Conservation (phyloP, 179 eudicot genomes). For the Heliamphora pulchella region DNA sequence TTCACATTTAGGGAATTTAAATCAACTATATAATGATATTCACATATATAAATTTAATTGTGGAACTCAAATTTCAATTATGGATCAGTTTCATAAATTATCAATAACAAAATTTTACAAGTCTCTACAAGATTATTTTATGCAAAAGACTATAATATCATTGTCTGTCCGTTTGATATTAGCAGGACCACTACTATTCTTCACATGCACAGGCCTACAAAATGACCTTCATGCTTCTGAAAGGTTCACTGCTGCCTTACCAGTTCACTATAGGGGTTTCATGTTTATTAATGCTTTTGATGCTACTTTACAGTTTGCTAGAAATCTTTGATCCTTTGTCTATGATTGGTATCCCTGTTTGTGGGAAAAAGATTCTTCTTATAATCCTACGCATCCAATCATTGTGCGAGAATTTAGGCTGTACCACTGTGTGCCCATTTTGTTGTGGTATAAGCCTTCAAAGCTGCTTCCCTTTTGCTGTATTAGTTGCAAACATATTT, state of each 20-base stretch:
- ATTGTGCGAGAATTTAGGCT: not conserved
- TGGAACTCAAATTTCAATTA: too few relatives aligned
- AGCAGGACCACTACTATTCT: not conserved
- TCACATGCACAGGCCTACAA: not conserved
- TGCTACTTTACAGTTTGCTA: not conserved
- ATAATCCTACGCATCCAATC: not conserved
- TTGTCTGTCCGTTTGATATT: not conserved
- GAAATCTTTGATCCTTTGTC: not conserved
- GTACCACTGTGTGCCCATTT: not conserved
- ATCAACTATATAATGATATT: too few relatives aligned
- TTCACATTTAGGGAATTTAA: too few relatives aligned
- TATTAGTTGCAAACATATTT: not conserved
- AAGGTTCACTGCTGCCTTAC: not conserved
- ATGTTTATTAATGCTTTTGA: not conserved
- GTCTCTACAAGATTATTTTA: too few relatives aligned
- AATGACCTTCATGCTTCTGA: too few relatives aligned
- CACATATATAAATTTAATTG: too few relatives aligned
- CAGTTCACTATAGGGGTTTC: not conserved
- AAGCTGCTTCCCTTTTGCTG: not conserved
- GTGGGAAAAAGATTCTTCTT: not conserved
- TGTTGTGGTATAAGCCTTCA: not conserved
- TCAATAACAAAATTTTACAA: too few relatives aligned
- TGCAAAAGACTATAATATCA: not conserved
- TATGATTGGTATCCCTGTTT: not conserved
- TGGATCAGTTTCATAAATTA: too few relatives aligned